Conservation (phyloP, 2,329 filamentous ascomycete genomes). For the Neonectria magnoliae region DNA sequence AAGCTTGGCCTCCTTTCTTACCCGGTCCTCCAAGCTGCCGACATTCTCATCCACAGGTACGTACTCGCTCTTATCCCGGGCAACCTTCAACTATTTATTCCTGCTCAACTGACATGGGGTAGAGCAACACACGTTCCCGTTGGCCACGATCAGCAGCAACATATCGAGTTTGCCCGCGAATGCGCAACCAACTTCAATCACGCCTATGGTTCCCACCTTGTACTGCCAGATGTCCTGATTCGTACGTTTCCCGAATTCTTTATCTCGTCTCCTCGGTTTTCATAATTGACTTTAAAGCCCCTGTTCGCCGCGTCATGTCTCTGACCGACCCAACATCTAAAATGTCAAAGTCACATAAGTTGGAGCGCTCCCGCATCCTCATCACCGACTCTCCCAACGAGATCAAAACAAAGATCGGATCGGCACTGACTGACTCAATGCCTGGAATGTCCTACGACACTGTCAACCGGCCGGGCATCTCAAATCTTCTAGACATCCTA, state of each 20-base stretch:
- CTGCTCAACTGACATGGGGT: constrained; percentile 13
- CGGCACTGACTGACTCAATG: constrained; percentile 79
- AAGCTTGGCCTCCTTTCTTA: constrained; percentile 96
- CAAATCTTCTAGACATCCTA: constrained; percentile 87
- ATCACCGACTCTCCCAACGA: constrained; percentile 75
- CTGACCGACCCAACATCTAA: constrained; percentile 80
- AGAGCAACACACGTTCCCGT: constrained; percentile 95
- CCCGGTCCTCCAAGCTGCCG: constrained; percentile 93
- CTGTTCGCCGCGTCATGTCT: constrained; percentile 89
- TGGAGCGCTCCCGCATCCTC: constrained; percentile 79
- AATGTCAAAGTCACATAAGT: constrained; percentile 91
- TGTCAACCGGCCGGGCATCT: constrained; percentile 76
- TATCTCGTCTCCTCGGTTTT: too few species aligned
- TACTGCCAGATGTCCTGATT: constrained; percentile 75
- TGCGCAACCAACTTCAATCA: constrained; percentile 90
- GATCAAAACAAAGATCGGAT: constrained; percentile 76
- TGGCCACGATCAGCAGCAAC: constrained; percentile 93
- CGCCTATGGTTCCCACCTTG: constrained; percentile 70
- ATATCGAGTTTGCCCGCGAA: constrained; percentile 91
- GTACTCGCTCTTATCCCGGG: constrained; percentile 21
- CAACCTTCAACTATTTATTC: background rate
- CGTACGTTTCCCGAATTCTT: constrained; percentile 59
- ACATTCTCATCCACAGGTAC: constrained; percentile 86
- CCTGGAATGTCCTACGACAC: constrained; percentile 78
- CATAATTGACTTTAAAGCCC: constrained; percentile 59